Base-by-base conservation (phyloP, 805 yeast genomes). In the Wickerhamiella spandovensis region DNA sequence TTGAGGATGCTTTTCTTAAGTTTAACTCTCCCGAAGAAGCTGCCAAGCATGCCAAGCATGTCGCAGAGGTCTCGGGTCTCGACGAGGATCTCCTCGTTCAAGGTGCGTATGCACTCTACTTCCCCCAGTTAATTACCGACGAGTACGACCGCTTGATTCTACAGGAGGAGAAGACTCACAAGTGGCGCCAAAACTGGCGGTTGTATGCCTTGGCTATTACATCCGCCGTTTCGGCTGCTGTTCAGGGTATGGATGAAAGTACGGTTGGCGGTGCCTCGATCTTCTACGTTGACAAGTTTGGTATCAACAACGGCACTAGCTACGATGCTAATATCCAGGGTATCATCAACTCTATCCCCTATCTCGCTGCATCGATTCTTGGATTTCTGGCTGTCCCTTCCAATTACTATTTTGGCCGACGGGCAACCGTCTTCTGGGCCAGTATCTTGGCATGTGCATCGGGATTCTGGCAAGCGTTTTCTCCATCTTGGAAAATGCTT, bases 171-270 rank as follows among this genome's bases (percentile, higher is more conserved):
- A 22, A 23, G 17, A 43, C 28, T 23, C 30, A 43, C 35, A 43
- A 43, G 24, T 43, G 45, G 45, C 12, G 21, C 4, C 45, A 43
- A 20, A 22, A 22, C n/a, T 44, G 32, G 48, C 23, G 49, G 28
- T 67, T 82, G 57, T 63, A 75, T 53, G 76, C 69, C 52, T 76
- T 81, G 50, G 77, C 82, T 49, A 72, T 79, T 13, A 73, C 80
- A 56, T 79, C 82, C n/a, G 81, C 87, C 1, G 73, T 81, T 76
- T 82, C 84, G 48, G 89, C 88, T 20, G 84, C 84, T 20, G 82
- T 81, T 41, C 87, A 81, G 63, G 88, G 89, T 64, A 81, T 82
- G 81, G 88, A 82, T 65, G 86, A 82, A 63, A 70, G 84, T 5
- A 86, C 82, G 21, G 76, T 82, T 53, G 81, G 81, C 58, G 89